Base-by-base conservation (phyloP, 1,139 yeast genomes). In the Candida sp. region DNA sequence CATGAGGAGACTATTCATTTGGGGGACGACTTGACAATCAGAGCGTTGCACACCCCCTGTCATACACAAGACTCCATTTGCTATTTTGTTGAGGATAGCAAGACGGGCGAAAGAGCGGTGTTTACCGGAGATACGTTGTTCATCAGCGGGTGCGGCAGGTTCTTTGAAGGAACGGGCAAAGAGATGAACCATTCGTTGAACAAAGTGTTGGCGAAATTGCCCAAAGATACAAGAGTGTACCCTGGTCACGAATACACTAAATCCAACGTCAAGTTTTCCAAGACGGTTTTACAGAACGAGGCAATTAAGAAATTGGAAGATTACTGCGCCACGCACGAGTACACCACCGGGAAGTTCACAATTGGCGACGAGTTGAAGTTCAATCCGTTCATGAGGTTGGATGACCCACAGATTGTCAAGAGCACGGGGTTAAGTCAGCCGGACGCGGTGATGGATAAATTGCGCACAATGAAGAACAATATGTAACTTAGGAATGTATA, bases 191-290 rank as follows among this genome's bases (percentile, higher is more conserved):
- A 61, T 1, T 82, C 97, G 0, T 75, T 94, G 62, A 85, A 84
- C 58, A 68, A 72, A 27, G 70, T 81, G 4, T 75, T 91, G 55
- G 88, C 79, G 3, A 63, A 67, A 42, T 76, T 91, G 51, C 96
- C 97, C 1, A 70, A 76, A 34, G 85, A 84, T 12, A 90, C 97
- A 0, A 68, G 73, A 35, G 94, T 93, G 3, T 89, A 85, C 63
- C 96, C 98, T 0, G 99, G 99, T 2, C 99, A 94, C 68, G 99
- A 94, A 70, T 94, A 94, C 71, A 96, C 99, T 11, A 81, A 79
- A 58, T 78, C 90, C 35, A 94, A 96, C 66, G 85, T 89, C 43
- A 81, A 79, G 59, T 94, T 94, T 66, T 90, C 96, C 7, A 75
- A 78, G 53, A 80, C 85, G 1, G 83, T 94, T 1, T 71, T 92